Base-by-base conservation (phyloP, 2,329 filamentous ascomycete species). In the Eurotiales sp. region DNA sequence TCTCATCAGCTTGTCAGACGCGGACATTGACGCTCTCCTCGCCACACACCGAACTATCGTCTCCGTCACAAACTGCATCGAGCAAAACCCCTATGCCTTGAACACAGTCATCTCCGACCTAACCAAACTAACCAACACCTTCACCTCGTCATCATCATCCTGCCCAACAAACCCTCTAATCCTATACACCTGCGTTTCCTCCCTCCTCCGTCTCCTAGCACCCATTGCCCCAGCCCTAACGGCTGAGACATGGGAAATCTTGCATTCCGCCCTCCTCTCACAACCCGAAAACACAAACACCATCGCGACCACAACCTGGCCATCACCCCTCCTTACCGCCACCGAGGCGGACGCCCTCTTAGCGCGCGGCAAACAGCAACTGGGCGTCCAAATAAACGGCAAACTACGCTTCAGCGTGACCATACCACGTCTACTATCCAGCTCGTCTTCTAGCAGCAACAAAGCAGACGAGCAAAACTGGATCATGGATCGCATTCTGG, bases 51-150 rank as follows among this genome's bases (percentile, higher is more conserved):
- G 77, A 41, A 85, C 84, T 3, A 85, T 93, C 50, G 64, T 68
- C 3, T 85, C 80, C 6, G 82, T 91, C 51, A 87, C 84, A 0
- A 72, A 77, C 5, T 85, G 87, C 2, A 85, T 90, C 61, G 77
- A 84, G 19, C 79, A 81, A 46, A 81, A 84, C 52, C 83, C 90
- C 1, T 87, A 90, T 64, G 79, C 86, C 1, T 77, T 96, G 48
- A 96, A 95, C 71, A 95, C 89, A 0, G 78, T 88, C 8, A 80
- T 95, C 15, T 93, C 88, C 1, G 86, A 92, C 61, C 76, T 96
- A 12, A 96, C 90, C 79, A 83, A 81, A 37, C 76, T 95, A 14
- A 91, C 88, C 3, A 95, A 95, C 65, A 69, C 75, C 1, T 71
- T 90, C 12, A 66, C 77, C 27, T 77, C 77, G 3, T 70, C 76